Evolutionary conservation across 257 asterid species (phyloP), one percentile per base, ranked within the genome.

Genomic region (Solanum pimpinellifolium): DNA sequence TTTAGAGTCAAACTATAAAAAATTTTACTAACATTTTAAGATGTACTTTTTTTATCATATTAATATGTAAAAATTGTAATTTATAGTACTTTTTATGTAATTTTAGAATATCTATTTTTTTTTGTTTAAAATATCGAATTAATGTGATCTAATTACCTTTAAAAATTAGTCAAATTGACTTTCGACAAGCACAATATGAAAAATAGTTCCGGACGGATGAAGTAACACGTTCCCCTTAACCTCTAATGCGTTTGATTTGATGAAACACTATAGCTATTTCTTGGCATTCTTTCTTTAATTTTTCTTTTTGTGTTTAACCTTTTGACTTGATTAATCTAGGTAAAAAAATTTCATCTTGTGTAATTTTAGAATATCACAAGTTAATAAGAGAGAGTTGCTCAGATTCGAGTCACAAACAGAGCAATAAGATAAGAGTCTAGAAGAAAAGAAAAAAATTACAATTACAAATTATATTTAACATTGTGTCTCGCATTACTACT

Each of bases 161-260:
- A 0, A 33, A 33, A 33, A 33, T 33, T 33, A 3, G 5, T 33
- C 5, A 33, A 33, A 33, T 33, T 4, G 1, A 33, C 35, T 33
- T 33, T 33, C 1, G 5, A 33, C 0, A 33, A 33, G 1, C 1
- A 0, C 0, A 33, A 33, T 0, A 33, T 4, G 5, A 33, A 1
- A 33, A 33, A 33, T 0, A 33, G 0, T 33, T 33, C 0, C 4
- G 5, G 5, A 33, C 35, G 35, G 35, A 33, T 4, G 5, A 1
- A 33, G 35, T 3, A 35, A 44, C 84, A 39, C 44, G 60, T 69
- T 60, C 18, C 85, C 85, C 47, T 3, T 29, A 16, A 56, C 74
- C 60, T 33, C 37, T 5, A 80, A 3, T 46, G 70, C 44, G 14
- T 75, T 83, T 84, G 59, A 80, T 80, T 80, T 16, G 85, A 49